Percentiles rank a stretch among this genome's conserved stretches.
phyloP scores from a whole-genome alignment of 2,329 filamentous ascomycete genomes.

The Fusarium subglutinans region DNA sequence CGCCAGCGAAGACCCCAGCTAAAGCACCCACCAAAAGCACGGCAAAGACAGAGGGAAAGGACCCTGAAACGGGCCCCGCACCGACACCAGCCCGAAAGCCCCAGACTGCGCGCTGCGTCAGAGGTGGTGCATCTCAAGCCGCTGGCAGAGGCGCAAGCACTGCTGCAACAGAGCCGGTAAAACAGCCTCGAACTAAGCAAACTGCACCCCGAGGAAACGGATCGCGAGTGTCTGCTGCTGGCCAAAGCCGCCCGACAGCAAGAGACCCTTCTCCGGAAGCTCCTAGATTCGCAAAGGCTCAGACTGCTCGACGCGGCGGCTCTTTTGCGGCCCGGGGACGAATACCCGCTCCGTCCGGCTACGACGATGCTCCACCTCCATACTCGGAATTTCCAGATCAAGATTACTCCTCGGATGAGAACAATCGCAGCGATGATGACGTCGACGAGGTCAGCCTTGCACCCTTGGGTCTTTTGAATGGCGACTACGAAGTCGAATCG shows the following conservation, averaged over 20 bases:
- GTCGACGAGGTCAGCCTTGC: conserved; percentile 1
- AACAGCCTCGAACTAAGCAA: conserved; percentile 15
- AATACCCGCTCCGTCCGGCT: conserved; percentile 15
- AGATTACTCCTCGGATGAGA: conserved; percentile 2
- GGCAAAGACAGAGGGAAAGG: conserved; percentile 1
- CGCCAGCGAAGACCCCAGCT: not conserved
- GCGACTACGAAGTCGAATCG: conserved; percentile 53
- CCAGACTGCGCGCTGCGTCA: not conserved
- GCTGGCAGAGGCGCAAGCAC: not conserved
- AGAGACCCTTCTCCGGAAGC: not conserved
- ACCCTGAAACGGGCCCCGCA: not conserved
- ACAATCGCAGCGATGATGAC: not conserved
- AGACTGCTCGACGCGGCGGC: conserved; percentile 43
- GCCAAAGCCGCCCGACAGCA: fast-evolving
- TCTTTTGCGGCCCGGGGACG: conserved; percentile 37
- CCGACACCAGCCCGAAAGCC: not conserved
- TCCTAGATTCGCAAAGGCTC: not conserved
- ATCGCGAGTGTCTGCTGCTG: not conserved
- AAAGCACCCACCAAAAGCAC: not conserved
- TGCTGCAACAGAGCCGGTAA: not conserved
- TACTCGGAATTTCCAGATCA: conserved; percentile 20
- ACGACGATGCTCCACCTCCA: conserved; percentile 25
- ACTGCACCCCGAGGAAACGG: conserved; percentile 22
- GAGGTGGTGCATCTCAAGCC: not conserved
- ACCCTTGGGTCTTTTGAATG: conserved; percentile 54